phyloP scores from a whole-genome alignment of 2,329 filamentous ascomycete species.

The Stemphylium beticola region DNA sequence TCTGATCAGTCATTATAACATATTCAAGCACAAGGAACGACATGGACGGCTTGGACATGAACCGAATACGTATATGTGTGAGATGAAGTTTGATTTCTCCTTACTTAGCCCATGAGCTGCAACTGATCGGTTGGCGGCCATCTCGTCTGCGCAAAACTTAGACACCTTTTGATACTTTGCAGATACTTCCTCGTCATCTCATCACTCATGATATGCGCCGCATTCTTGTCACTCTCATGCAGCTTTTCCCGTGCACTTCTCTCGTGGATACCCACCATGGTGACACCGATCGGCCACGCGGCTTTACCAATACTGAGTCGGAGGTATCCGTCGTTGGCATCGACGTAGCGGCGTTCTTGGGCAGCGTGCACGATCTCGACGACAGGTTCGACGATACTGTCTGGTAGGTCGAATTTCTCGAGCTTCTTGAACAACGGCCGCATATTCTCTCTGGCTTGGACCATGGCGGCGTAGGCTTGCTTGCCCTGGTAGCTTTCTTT shows the following conservation, averaged over 20 bases:
- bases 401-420: conserved; percentile 79
- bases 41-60: no score
- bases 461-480: conserved; percentile 82
- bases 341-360: conserved; percentile 89
- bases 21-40: no score
- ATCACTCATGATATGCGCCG: conserved; percentile 96
- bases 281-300: conserved; percentile 98
- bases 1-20: no score
- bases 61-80: no score
- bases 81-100: no score
- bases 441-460: conserved; percentile 86
- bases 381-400: conserved; percentile 79
- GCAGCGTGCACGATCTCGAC: conserved; percentile 91
- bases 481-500: conserved; percentile 80
- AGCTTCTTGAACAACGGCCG: conserved; percentile 88
- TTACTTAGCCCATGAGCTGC: conserved; percentile 84
- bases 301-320: conserved; percentile 93
- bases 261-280: conserved; percentile 99
- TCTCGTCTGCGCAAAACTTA: conserved; percentile 94
- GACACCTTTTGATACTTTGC: conserved; percentile 95
- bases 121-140: conserved; percentile 93
- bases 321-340: conserved; percentile 95
- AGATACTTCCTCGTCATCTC: conserved; percentile 94
- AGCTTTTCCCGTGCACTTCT: conserved; percentile 93
- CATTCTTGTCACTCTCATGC: conserved; percentile 75